Conservation (phyloP, 495 filamentous ascomycete species). For the Penicillium longicatenatum region DNA sequence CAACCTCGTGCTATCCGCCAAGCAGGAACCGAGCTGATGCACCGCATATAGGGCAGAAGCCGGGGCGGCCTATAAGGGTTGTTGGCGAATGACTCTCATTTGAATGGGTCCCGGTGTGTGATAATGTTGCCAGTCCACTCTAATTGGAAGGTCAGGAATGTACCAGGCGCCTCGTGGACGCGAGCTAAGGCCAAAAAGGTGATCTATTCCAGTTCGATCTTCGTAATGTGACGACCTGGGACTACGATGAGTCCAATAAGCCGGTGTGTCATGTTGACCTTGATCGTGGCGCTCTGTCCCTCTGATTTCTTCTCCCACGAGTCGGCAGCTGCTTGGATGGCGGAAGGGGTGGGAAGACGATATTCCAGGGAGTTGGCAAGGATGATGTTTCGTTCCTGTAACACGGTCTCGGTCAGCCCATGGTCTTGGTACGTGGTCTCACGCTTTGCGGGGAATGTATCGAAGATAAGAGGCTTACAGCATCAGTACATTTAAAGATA, state of each 20-base stretch:
- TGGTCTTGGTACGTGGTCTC: background rate
- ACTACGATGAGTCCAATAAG: slow-evolving; percentile 90
- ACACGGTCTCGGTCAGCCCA: slow-evolving; percentile 4
- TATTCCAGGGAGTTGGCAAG: slow-evolving; percentile 86
- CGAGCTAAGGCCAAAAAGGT: slow-evolving; percentile 15
- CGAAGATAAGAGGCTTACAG: slow-evolving; percentile 51
- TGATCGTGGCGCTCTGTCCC: slow-evolving; percentile 42
- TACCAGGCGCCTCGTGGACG: slow-evolving; percentile 26
- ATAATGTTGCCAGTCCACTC: slow-evolving; percentile 9
- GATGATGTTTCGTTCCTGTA: slow-evolving; percentile 79
- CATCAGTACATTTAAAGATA: slow-evolving; percentile 90
- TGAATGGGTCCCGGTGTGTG: background rate
- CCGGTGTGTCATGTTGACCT: slow-evolving; percentile 74
- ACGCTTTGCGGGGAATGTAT: background rate
- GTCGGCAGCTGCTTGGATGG: slow-evolving; percentile 45
- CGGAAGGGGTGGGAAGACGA: slow-evolving; percentile 62
- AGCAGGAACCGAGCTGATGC: slow-evolving; percentile 11
- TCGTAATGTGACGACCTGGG: slow-evolving; percentile 80
- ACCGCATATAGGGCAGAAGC: slow-evolving; percentile 10
- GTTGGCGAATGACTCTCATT: background rate
- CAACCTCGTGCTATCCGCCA: slow-evolving; percentile 13
- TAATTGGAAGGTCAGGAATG: slow-evolving; percentile 11
- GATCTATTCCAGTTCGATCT: slow-evolving; percentile 83
- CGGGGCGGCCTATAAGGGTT: background rate
- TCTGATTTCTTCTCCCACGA: slow-evolving; percentile 24